Evolutionary conservation across 1,284 basidiomycete species (phyloP).

Genomic region (Ceratobasidium sp.): DNA sequence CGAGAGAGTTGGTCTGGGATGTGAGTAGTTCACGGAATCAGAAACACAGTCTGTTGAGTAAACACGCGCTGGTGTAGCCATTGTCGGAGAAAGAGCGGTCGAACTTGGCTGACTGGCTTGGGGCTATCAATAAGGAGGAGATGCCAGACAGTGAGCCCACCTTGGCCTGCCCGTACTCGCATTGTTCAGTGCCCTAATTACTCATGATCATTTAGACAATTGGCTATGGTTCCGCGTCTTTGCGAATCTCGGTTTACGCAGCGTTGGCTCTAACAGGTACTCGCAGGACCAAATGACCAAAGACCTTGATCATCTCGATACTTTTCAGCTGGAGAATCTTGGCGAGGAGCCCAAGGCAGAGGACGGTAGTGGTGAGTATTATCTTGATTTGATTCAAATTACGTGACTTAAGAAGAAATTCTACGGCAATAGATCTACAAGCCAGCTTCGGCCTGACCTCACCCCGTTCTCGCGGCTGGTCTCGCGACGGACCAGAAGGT

Average conservation of each 20-base stretch:
- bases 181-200: not conserved
- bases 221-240: constrained; percentile 87
- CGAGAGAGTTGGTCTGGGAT: constrained; percentile 73
- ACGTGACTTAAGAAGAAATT: not conserved
- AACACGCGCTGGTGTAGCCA: not conserved
- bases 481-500: constrained; percentile 78
- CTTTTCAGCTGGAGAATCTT: constrained; percentile 74
- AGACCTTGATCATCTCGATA: constrained; percentile 80
- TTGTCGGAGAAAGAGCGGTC: constrained; percentile 65
- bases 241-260: constrained; percentile 76
- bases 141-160: constrained; percentile 57
- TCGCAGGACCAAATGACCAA: constrained; percentile 71
- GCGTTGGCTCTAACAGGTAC: constrained; percentile 65
- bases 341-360: constrained; percentile 22
- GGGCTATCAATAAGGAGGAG: constrained; percentile 77
- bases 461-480: constrained; percentile 65
- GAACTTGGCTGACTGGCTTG: constrained; percentile 73
- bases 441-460: constrained; percentile 5
- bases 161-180: too few relatives aligned
- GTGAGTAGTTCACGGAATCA: constrained; percentile 50
- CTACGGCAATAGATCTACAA: not conserved
- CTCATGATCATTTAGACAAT: constrained; percentile 62
- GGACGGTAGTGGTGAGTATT: constrained; percentile 34
- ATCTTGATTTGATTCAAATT: not conserved
- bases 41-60: not conserved